Evolutionary conservation across 2,329 filamentous ascomycete species (phyloP).

Genomic region (Venturia effusa): DNA sequence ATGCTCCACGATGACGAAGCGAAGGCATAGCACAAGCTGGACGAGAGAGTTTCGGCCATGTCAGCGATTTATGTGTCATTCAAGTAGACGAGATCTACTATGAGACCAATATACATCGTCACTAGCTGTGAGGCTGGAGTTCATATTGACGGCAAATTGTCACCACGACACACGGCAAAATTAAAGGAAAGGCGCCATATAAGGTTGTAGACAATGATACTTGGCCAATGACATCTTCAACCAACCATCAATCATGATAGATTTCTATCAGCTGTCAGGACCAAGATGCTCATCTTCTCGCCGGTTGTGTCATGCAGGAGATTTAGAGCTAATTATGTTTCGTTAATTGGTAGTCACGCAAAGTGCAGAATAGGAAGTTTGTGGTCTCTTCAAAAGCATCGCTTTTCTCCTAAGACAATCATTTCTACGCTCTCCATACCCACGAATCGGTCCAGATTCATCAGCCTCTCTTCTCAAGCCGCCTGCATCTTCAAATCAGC

Average conservation of each 20-base stretch:
- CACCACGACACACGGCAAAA: not conserved
- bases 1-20: conserved; percentile 15
- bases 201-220: not conserved
- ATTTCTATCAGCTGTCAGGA: not conserved
- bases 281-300: not conserved
- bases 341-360: too few relatives aligned
- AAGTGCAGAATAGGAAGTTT: too few relatives aligned
- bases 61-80: not conserved
- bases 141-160: not conserved
- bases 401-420: not conserved
- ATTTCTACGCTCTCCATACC: not conserved
- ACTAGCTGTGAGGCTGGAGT: not conserved
- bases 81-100: not conserved
- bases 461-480: not conserved
- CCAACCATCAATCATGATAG: not conserved
- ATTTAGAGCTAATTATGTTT: too few relatives aligned
- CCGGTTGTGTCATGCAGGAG: too few relatives aligned
- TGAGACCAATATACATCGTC: not conserved
- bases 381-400: too few relatives aligned
- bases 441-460: not conserved
- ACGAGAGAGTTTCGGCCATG: not conserved
- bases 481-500: too few relatives aligned
- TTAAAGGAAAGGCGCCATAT: not conserved
- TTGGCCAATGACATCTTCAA: not conserved
- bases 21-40: not conserved